A percentile compares a stretch with the other conserved stretches of the same genome.
phyloP scores from a whole-genome alignment of 176 grass and related monocot species.

The Aegilops speltoides region DNA sequence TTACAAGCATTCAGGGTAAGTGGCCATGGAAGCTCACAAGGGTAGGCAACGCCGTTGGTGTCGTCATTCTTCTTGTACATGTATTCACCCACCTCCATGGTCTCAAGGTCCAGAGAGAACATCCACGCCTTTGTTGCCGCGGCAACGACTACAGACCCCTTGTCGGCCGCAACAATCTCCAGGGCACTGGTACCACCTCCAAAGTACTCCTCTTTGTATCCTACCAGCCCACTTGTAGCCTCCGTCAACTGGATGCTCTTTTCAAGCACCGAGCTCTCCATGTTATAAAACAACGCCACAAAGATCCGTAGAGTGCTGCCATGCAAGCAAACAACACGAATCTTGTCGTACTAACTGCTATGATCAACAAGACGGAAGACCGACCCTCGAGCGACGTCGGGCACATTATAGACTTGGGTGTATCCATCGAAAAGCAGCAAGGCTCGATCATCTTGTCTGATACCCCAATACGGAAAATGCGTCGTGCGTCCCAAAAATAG shows the following conservation, averaged over 20 bases:
- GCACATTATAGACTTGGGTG: neutral
- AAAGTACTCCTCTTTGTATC: neutral
- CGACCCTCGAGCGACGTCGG: neutral
- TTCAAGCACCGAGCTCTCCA: neutral
- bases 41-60: neutral
- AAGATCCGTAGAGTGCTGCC: neutral
- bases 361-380: neutral
- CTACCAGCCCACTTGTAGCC: neutral
- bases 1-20: neutral
- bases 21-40: neutral
- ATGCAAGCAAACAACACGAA: neutral
- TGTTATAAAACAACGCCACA: no score
- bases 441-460: neutral
- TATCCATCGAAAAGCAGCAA: neutral
- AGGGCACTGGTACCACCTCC: no score
- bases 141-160: neutral
- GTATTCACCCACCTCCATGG: neutral
- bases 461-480: neutral
- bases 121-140: neutral
- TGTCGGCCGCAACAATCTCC: neutral
- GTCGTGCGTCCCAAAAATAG: neutral
- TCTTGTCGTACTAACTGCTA: neutral
- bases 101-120: conserved; percentile 1
- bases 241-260: neutral
- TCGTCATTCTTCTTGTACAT: neutral